Evolutionary conservation across 768 basidiomycete species (phyloP).

Genomic region (Butyriboletus loyo): DNA sequence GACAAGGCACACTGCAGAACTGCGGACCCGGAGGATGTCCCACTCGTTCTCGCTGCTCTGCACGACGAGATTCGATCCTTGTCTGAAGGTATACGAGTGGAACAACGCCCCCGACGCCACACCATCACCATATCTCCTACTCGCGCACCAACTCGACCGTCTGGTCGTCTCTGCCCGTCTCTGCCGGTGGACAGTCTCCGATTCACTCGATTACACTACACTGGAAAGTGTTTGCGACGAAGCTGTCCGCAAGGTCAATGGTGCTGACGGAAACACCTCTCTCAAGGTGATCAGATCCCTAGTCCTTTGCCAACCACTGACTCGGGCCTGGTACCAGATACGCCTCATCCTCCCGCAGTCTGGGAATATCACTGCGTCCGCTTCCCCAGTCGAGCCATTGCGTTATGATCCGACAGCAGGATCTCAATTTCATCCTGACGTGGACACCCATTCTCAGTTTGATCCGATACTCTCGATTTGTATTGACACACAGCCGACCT

Average conservation of each 20-base stretch:
- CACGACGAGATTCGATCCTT: slow-evolving; percentile 58
- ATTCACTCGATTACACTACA: slow-evolving; percentile 34
- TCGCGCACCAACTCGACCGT: slow-evolving; percentile 59
- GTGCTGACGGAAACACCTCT: slow-evolving; percentile 1
- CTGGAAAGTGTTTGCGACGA: slow-evolving; percentile 46
- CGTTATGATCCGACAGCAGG: slow-evolving; percentile 38
- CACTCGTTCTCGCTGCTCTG: slow-evolving; percentile 41
- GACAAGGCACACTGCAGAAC: slow-evolving; percentile 1
- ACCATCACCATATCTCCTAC: slow-evolving; percentile 60
- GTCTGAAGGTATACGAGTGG: slow-evolving; percentile 47
- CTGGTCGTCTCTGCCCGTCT: slow-evolving; percentile 46
- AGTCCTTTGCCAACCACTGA: background rate
- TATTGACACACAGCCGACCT: slow-evolving; percentile 55
- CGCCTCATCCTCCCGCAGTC: slow-evolving; percentile 47
- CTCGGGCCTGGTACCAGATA: slow-evolving; percentile 36
- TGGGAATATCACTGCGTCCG: slow-evolving; percentile 37
- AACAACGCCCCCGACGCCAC: slow-evolving; percentile 51
- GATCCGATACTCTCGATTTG: slow-evolving; percentile 44
- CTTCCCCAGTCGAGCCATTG: slow-evolving; percentile 33
- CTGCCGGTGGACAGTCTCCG: slow-evolving; percentile 49
- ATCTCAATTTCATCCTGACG: slow-evolving; percentile 35
- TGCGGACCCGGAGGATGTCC: slow-evolving; percentile 10
- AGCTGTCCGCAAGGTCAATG: slow-evolving; percentile 35
- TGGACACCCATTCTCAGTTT: slow-evolving; percentile 24
- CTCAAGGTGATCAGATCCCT: slow-evolving; percentile 22